phyloP scores from a whole-genome alignment of 768 basidiomycete species.

The Boletus coccyginus region DNA sequence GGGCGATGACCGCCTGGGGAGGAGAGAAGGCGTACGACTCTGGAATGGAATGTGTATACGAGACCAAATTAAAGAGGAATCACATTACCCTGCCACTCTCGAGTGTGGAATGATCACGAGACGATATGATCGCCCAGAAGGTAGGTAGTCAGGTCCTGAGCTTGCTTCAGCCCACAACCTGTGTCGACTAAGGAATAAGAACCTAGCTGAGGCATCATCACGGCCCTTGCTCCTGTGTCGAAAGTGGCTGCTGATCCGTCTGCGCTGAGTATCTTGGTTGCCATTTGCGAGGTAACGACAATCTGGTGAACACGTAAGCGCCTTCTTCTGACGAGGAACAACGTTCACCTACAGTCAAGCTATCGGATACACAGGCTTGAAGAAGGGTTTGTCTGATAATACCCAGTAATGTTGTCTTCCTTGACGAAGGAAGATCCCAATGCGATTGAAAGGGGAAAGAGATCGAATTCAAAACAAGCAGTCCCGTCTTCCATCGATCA shows the following conservation, averaged over 20 bases:
- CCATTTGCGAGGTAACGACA: conserved; percentile 64
- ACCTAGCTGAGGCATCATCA: conserved; percentile 71
- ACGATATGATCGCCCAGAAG: conserved; percentile 42
- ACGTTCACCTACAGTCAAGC: conserved; percentile 44
- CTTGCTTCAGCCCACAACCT: conserved; percentile 5
- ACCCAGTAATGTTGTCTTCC: conserved; percentile 45
- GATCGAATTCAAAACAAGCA: conserved; percentile 66
- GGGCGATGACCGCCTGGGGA: conserved; percentile 29
- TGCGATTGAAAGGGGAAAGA: conserved; percentile 63
- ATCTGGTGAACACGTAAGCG: conserved; percentile 33
- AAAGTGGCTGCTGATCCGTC: conserved; percentile 67
- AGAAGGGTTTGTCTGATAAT: conserved; percentile 52
- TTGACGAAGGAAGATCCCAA: conserved; percentile 36
- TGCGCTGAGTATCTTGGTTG: conserved; percentile 61
- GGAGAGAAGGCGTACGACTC: conserved; percentile 40
- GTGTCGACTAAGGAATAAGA: conserved; percentile 13
- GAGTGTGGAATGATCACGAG: conserved; percentile 41
- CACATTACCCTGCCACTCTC: conserved; percentile 40
- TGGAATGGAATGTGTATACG: conserved; percentile 22
- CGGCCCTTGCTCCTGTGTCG: conserved; percentile 58
- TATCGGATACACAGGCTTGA: conserved; percentile 44
- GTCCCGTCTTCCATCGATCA: conserved; percentile 38
- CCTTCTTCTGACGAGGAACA: not conserved
- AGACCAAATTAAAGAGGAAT: conserved; percentile 15
- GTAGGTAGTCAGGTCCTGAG: conserved; percentile 39